These are phyloP conservation scores for Echeveria elegans DNA, from an alignment of 164 flowering plant genomes.

Conservation along the genomic window DNA sequence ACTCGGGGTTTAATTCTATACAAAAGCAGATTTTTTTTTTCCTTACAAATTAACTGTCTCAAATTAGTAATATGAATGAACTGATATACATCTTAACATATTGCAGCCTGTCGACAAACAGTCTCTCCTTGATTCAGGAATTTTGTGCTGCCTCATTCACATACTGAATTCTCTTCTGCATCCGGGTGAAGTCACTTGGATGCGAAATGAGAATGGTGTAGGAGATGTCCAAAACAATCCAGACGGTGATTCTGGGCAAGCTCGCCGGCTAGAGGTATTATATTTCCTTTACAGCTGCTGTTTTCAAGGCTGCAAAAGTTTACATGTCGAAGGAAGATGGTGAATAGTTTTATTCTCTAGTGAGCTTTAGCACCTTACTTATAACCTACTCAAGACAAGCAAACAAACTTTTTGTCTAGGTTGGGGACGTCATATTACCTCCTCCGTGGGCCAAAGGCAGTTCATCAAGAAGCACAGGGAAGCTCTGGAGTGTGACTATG, in stretches of 20 bases:
- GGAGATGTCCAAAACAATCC: conserved; percentile 21
- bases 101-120: conserved; percentile 92
- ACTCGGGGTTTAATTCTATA: background rate
- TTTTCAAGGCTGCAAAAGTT: background rate
- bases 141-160: conserved; percentile 89
- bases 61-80: background rate
- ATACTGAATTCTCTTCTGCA: conserved; percentile 71
- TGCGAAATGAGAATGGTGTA: conserved; percentile 15
- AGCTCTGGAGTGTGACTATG: conserved; percentile 92
- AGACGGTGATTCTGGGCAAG: conserved; percentile 28
- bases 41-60: background rate
- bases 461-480: conserved; percentile 94
- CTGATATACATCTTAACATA: background rate
- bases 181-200: conserved; percentile 33
- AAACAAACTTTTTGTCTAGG: conserved; percentile 30
- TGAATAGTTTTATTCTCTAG: background rate
- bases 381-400: background rate
- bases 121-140: conserved; percentile 96
- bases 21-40: background rate
- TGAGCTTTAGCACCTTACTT: background rate
- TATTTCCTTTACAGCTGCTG: too few species aligned
- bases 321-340: background rate
- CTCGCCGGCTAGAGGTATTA: conserved; percentile 77
- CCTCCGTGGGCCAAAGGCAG: conserved; percentile 99
- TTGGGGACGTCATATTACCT: conserved; percentile 77